Percentiles rank a stretch among this genome's conserved stretches.
Evolutionary conservation across 2,329 filamentous ascomycete species (phyloP).

Genomic region (Camptophora hylomeconis): DNA sequence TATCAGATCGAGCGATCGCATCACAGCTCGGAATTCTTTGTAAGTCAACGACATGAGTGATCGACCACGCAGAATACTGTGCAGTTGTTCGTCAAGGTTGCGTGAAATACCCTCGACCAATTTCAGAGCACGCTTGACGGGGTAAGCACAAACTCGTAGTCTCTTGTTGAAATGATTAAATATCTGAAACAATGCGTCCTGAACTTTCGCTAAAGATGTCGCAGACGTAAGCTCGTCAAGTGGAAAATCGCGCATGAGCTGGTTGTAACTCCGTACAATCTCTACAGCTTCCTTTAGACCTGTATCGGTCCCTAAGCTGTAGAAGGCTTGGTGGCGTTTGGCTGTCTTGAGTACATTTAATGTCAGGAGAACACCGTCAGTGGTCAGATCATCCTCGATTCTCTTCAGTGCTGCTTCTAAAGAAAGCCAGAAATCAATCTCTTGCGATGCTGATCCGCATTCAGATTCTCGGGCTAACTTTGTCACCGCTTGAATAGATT

Average conservation of each 20-base stretch:
- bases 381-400: conserved; percentile 77
- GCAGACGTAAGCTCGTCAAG: conserved; percentile 89
- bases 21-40: conserved; percentile 73
- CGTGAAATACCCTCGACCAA: conserved; percentile 95
- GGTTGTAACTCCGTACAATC: conserved; percentile 95
- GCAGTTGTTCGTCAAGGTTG: conserved; percentile 77
- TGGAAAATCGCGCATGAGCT: conserved; percentile 96
- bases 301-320: conserved; percentile 93
- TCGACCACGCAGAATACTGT: conserved; percentile 71
- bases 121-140: conserved; percentile 76
- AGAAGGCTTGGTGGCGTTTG: conserved; percentile 93
- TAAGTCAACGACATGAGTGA: conserved; percentile 88
- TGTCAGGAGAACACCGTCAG: conserved; percentile 79
- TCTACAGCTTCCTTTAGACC: conserved; percentile 93
- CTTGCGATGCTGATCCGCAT: conserved; percentile 73
- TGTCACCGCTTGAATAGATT: conserved; percentile 92
- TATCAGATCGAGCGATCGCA: conserved; percentile 70
- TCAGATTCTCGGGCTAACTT: conserved; percentile 72
- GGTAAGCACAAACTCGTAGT: conserved; percentile 88
- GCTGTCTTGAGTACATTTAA: conserved; percentile 92
- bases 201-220: conserved; percentile 73
- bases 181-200: conserved; percentile 78
- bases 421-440: conserved; percentile 98
- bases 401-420: conserved; percentile 90
- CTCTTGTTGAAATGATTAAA: conserved; percentile 97